Conservation (phyloP, 768 basidiomycete genomes). For the Plicaturopsis crispa region DNA sequence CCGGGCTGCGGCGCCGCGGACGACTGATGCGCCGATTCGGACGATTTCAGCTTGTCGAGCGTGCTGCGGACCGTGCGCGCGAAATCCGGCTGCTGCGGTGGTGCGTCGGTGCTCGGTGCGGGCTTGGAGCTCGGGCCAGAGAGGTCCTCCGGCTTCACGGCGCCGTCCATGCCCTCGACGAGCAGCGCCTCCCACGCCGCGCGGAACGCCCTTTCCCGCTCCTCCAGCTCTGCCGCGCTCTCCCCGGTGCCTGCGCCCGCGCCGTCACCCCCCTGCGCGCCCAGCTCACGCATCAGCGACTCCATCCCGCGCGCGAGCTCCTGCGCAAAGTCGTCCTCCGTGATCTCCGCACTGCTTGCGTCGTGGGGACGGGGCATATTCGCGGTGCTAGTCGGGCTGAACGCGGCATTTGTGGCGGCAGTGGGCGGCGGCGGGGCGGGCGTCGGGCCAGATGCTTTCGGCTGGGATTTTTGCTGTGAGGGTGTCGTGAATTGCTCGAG, state of each 20-base stretch:
- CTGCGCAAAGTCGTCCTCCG: conserved; percentile 21
- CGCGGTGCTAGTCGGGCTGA: conserved; percentile 13
- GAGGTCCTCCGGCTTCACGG: conserved; percentile 15
- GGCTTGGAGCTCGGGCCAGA: background rate
- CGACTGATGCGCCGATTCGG: conserved; percentile 35
- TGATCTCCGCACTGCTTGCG: conserved; percentile 3
- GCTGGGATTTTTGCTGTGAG: conserved; percentile 5
- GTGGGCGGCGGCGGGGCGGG: conserved; percentile 9
- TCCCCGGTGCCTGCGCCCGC: conserved; percentile 7
- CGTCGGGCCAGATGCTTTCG: conserved; percentile 5
- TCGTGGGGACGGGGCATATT: no score
- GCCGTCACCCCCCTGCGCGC: conserved; percentile 11
- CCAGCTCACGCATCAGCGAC: conserved; percentile 31
- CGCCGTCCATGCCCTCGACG: conserved; percentile 50
- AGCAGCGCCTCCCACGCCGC: conserved; percentile 72
- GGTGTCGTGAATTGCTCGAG: conserved; percentile 34
- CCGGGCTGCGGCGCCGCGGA: conserved; percentile 5
- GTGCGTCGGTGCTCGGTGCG: background rate
- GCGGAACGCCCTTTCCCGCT: conserved; percentile 34
- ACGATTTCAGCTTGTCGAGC: conserved; percentile 67
- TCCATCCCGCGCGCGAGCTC: conserved; percentile 40
- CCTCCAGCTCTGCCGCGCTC: conserved; percentile 16
- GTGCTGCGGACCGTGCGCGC: conserved; percentile 65
- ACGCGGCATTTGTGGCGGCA: conserved; percentile 7
- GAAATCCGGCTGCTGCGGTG: conserved; percentile 32